Evolutionary conservation across 2,329 filamentous ascomycete species (phyloP), one percentile per base, ranked within the genome.

Genomic region (Fusarium nisikadoi): DNA sequence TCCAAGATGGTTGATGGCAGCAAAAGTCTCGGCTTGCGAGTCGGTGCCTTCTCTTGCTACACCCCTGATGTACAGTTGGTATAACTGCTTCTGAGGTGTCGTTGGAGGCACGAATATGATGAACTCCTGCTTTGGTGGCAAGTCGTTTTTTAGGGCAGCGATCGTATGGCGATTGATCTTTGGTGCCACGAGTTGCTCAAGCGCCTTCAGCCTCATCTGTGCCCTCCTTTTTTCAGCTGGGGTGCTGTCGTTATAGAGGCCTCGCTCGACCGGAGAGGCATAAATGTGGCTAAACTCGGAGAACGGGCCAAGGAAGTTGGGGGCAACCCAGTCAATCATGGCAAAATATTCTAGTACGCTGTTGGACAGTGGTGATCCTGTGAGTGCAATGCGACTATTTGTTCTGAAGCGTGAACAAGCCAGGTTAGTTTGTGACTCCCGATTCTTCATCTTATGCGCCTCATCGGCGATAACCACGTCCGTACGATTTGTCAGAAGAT

Each of bases 301-400:
- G 14, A 86, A 81, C 7, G 88, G 86, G 1, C 94, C 94, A 6
- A 97, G 85, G 78, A 93, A 97, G 29, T 89, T 89, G 0, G 93
- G 93, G 3, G 93, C 91, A 55, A 96, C 90, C 94, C 94, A 97
- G 70, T 95, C 88, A 64, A 97, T 92, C 89, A 97, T 93, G n/a
- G 90, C 84, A 77, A 91, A 94, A 77, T 97, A 97, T 75, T 98
- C 95, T 33, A 88, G 84, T 1, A 97, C 89, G 56, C 94, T 93
- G 77, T 97, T 98, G 8, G 93, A 91, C 56, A 98, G 84, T 2
- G 95, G 95, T 0, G 94, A 95, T 2, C 94, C 95, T 2, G 94
- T 97, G 68, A 98, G 84, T 10, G 94, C 95, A 71, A 98, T 93
- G 16, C 94, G 90, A 66, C 87, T 91, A 59, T 84, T 88, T 0